Conservation (phyloP, 23 red algal genomes). For the Gracilariopsis chorda region DNA sequence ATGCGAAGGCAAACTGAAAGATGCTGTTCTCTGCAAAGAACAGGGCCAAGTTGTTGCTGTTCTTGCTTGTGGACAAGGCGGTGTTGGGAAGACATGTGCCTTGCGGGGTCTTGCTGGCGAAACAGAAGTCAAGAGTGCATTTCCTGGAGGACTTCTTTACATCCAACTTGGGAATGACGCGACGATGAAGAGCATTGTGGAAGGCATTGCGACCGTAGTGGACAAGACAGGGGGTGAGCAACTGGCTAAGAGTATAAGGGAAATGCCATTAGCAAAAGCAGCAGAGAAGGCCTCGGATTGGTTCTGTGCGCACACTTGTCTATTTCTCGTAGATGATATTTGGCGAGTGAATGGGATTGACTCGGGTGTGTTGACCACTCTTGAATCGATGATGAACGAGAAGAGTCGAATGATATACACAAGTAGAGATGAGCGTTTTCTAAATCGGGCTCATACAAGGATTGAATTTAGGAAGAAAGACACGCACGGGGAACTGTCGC, state of each 20-base stretch:
- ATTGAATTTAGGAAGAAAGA: neutral
- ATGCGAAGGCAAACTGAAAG: neutral
- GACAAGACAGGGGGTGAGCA: neutral
- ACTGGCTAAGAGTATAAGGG: neutral
- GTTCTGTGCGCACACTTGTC: no score
- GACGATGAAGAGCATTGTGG: neutral
- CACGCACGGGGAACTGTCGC: neutral
- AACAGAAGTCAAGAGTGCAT: neutral
- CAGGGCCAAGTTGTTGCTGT: neutral
- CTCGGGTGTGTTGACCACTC: neutral
- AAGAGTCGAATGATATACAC: neutral
- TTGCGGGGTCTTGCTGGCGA: neutral
- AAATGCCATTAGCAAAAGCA: no score
- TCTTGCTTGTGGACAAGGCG: neutral
- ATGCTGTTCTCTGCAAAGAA: neutral
- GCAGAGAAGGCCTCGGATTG: no score
- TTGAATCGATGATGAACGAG: neutral
- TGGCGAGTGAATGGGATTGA: conserved; percentile 4
- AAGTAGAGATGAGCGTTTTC: neutral
- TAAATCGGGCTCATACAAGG: neutral
- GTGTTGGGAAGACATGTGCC: neutral
- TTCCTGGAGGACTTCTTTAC: neutral
- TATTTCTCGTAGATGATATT: no score
- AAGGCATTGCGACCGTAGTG: neutral
- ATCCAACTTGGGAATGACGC: neutral